phyloP scores from a whole-genome alignment of 768 basidiomycete species.

The Serpula lacrymans region DNA sequence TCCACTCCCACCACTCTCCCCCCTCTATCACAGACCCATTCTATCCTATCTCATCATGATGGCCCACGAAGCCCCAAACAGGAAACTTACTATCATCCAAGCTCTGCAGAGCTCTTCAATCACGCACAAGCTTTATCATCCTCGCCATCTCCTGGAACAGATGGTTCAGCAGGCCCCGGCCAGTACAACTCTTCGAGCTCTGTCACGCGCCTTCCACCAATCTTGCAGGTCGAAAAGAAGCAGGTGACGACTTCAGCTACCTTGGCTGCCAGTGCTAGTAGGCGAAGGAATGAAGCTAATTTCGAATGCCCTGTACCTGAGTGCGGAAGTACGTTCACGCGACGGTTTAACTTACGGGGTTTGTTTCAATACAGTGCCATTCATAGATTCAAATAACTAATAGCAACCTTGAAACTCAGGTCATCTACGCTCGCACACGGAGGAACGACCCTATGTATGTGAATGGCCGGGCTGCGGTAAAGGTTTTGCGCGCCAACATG shows the following conservation, averaged over 20 bases:
- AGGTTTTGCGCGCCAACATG: conserved; percentile 92
- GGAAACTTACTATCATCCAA: conserved; percentile 47
- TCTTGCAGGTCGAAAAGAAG: conserved; percentile 88
- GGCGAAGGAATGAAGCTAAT: conserved; percentile 86
- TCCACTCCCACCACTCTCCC: conserved; percentile 29
- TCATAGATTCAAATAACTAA: conserved; percentile 4
- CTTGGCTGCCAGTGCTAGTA: conserved; percentile 85
- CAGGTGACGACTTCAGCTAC: conserved; percentile 95
- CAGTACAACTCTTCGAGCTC: conserved; percentile 29
- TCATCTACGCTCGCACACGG: conserved; percentile 92
- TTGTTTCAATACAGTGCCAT: conserved; percentile 11
- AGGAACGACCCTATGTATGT: conserved; percentile 92
- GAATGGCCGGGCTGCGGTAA: conserved; percentile 94
- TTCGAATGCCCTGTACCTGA: conserved; percentile 94
- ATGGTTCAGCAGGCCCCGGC: conserved; percentile 14
- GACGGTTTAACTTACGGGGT: conserved; percentile 87
- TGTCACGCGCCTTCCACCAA: conserved; percentile 68
- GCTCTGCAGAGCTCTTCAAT: conserved; percentile 52
- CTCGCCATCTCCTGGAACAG: conserved; percentile 14
- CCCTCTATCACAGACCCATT: conserved; percentile 18
- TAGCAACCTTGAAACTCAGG: conserved; percentile 48
- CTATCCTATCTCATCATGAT: conserved; percentile 12
- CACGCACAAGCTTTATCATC: conserved; percentile 41
- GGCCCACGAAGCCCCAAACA: conserved; percentile 34
- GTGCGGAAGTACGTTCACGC: conserved; percentile 96